These are phyloP conservation scores for Cercospora sesami DNA, from an alignment of 2,329 filamentous ascomycete genomes.

Conservation along the genomic window DNA sequence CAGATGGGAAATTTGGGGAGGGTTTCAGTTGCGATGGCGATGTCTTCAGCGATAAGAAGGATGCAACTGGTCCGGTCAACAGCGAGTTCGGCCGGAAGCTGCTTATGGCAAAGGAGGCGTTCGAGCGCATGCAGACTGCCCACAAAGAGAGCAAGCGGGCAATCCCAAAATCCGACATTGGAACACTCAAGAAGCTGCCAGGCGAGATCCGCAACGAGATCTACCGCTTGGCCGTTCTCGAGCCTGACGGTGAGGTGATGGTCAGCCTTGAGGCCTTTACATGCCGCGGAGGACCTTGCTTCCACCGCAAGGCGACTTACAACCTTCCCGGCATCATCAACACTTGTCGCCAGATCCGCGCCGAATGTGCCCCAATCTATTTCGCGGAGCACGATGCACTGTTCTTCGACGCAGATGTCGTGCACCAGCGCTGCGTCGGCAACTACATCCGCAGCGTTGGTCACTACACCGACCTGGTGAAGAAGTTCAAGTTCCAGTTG, in stretches of 20 bases:
- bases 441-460: slow-evolving; percentile 26
- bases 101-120: background rate
- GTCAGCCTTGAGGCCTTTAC: slow-evolving; percentile 20
- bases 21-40: background rate
- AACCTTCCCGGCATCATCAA: slow-evolving; percentile 29
- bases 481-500: slow-evolving; percentile 23
- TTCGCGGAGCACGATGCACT: slow-evolving; percentile 28
- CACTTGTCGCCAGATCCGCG: slow-evolving; percentile 31
- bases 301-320: slow-evolving; percentile 20
- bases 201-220: slow-evolving; percentile 33
- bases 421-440: slow-evolving; percentile 28
- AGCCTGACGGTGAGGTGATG: slow-evolving; percentile 14
- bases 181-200: slow-evolving; percentile 30
- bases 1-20: background rate
- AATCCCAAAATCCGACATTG: slow-evolving; percentile 26
- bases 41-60: background rate
- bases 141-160: background rate
- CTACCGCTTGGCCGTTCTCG: slow-evolving; percentile 29
- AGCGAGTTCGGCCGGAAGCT: background rate
- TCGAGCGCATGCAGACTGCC: background rate
- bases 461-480: slow-evolving; percentile 23
- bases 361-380: slow-evolving; percentile 31
- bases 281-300: slow-evolving; percentile 27
- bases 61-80: background rate
- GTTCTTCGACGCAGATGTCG: slow-evolving; percentile 29